Evolutionary conservation across 495 filamentous ascomycete species (phyloP).

Genomic region (Durotheca rogersii): DNA sequence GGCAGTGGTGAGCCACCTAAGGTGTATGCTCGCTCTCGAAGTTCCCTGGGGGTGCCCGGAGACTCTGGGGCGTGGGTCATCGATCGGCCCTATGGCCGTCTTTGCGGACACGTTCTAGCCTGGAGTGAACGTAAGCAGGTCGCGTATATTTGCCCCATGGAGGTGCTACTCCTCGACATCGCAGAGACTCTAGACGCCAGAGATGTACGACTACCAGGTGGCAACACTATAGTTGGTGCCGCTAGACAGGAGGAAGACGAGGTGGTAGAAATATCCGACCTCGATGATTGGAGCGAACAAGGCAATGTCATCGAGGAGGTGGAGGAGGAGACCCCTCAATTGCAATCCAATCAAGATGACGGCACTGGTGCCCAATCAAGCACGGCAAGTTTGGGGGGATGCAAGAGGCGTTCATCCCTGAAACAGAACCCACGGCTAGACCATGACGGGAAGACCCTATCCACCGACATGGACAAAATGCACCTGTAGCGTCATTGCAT

Average conservation of each 20-base stretch:
- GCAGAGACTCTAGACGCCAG: constrained; percentile 65
- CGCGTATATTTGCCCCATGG: constrained; percentile 93
- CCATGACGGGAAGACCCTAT: constrained; percentile 2
- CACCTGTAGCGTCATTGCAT: constrained; percentile 13
- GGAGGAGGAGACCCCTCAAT: constrained; percentile 14
- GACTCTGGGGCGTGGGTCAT: constrained; percentile 95
- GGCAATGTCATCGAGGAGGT: constrained; percentile 9
- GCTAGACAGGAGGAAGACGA: constrained; percentile 9
- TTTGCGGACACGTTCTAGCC: constrained; percentile 88
- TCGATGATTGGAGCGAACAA: constrained; percentile 14
- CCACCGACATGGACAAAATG: constrained; percentile 32
- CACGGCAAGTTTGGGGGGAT: neutral
- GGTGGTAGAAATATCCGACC: constrained; percentile 25
- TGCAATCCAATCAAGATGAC: constrained; percentile 4
- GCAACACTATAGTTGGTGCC: constrained; percentile 27
- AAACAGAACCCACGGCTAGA: constrained; percentile 11
- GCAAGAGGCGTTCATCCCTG: constrained; percentile 13
- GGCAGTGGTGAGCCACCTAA: constrained; percentile 22
- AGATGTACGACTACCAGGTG: constrained; percentile 55
- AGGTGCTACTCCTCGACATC: constrained; percentile 83
- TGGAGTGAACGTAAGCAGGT: constrained; percentile 73
- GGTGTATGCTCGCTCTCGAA: constrained; percentile 12
- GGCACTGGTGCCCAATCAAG: neutral
- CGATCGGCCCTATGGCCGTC: constrained; percentile 72
- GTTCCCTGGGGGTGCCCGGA: constrained; percentile 67